phyloP scores from a whole-genome alignment of 257 asterid species.

The Cordia subcordata region DNA sequence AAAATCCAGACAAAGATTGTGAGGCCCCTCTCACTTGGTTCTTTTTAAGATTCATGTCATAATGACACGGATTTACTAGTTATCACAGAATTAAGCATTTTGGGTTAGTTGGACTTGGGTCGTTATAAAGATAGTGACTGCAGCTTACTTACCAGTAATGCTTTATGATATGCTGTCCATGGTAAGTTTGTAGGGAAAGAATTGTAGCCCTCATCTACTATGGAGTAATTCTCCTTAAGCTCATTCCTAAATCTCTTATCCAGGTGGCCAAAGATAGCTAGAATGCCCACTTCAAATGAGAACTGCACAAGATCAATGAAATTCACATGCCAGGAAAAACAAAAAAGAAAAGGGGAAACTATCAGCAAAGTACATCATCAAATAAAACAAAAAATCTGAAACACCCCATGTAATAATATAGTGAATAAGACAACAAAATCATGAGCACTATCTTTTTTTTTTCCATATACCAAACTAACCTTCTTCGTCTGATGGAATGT shows the following conservation, averaged over 20 bases:
- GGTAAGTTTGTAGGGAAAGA: constrained; percentile 79
- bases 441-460: no score
- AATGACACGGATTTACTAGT: no score
- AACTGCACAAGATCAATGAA: constrained; percentile 22
- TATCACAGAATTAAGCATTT: no score
- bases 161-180: constrained; percentile 69
- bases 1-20: not conserved
- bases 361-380: no score
- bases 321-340: not conserved
- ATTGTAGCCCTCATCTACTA: constrained; percentile 78
- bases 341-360: not conserved
- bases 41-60: no score
- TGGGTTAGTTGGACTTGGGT: no score
- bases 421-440: not conserved
- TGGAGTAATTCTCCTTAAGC: constrained; percentile 55
- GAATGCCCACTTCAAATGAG: constrained; percentile 78
- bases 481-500: constrained; percentile 59
- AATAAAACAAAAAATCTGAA: constrained; percentile 20
- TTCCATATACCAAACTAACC: constrained; percentile 19
- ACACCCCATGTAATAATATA: constrained; percentile 4
- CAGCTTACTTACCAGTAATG: constrained; percentile 48
- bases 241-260: constrained; percentile 45
- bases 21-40: no score
- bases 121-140: not conserved
- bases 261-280: constrained; percentile 68